Evolutionary conservation across 202 grass and related monocot species (phyloP).

Genomic region (Dendrocalamus latiflorus): DNA sequence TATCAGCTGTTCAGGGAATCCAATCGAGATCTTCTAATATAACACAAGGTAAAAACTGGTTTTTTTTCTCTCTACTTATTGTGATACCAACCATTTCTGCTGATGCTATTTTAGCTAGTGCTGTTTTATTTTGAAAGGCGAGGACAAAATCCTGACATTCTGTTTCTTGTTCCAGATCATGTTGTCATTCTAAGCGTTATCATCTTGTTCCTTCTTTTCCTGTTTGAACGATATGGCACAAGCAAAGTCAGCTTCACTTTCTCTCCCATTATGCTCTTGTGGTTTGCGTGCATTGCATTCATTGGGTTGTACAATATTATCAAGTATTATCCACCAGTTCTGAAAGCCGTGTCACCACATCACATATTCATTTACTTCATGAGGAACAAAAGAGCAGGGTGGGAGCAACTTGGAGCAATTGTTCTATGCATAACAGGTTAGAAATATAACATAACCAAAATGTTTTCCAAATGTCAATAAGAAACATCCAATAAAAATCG

Average conservation of each 20-base stretch:
- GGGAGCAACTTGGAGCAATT: slow-evolving; percentile 67
- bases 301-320: slow-evolving; percentile 75
- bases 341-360: slow-evolving; percentile 66
- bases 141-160: background rate
- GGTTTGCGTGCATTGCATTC: slow-evolving; percentile 45
- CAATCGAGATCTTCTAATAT: slow-evolving; percentile 72
- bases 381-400: slow-evolving; percentile 50
- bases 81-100: background rate
- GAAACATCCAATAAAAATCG: background rate
- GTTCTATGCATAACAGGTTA: slow-evolving; percentile 80
- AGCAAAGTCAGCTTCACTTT: slow-evolving; percentile 78
- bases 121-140: background rate
- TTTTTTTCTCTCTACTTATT: background rate
- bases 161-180: slow-evolving; percentile 45
- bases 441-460: background rate
- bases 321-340: slow-evolving; percentile 55
- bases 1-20: slow-evolving; percentile 88
- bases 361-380: slow-evolving; percentile 62
- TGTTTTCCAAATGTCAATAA: background rate
- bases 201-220: slow-evolving; percentile 60
- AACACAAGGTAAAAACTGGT: slow-evolving; percentile 53
- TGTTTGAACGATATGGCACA: slow-evolving; percentile 61
- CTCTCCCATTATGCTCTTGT: slow-evolving; percentile 73
- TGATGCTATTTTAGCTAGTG: background rate
- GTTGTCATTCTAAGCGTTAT: slow-evolving; percentile 57